phyloP scores from a whole-genome alignment of 352 stramenopile genomes.

The Phytopythium chamaehyphon region DNA sequence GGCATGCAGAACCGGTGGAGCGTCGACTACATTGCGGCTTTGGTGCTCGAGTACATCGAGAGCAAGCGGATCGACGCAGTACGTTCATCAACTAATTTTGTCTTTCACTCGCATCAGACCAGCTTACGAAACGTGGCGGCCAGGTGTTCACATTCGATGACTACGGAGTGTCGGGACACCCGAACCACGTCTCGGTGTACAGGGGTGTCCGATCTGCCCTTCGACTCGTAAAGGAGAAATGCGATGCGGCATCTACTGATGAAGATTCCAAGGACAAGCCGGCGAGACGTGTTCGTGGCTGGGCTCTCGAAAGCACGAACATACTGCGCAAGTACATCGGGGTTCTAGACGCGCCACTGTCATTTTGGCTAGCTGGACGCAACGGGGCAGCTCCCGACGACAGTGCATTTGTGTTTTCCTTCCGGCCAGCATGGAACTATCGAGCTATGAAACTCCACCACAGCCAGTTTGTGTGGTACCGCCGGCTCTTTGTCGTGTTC shows the following conservation, averaged over 20 bases:
- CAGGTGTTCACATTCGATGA: constrained; percentile 94
- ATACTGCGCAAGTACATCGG: constrained; percentile 89
- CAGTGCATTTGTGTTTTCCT: constrained; percentile 55
- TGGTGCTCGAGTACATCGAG: constrained; percentile 57
- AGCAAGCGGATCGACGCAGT: constrained; percentile 62
- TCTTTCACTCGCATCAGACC: too few relatives aligned
- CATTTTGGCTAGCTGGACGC: constrained; percentile 23
- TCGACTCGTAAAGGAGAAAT: constrained; percentile 36
- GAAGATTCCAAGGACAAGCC: neutral
- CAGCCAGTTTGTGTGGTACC: constrained; percentile 97
- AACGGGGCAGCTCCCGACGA: constrained; percentile 10
- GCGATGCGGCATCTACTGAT: constrained; percentile 13
- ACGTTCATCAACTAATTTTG: too few relatives aligned
- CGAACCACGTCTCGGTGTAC: constrained; percentile 89
- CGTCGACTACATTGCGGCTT: constrained; percentile 46
- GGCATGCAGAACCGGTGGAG: constrained; percentile 80
- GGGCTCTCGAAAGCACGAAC: constrained; percentile 66
- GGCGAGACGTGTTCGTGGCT: constrained; percentile 33
- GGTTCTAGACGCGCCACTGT: constrained; percentile 63
- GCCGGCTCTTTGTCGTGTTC: constrained; percentile 94
- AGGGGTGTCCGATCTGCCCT: constrained; percentile 50
- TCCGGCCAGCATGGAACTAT: constrained; percentile 78
- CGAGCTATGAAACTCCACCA: constrained; percentile 89
- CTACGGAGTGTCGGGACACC: constrained; percentile 90
- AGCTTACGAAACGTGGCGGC: constrained; percentile 1